Evolutionary conservation across 306 rosid genomes (phyloP), one percentile per base, ranked within the genome.

Genomic region (Vicia villosa): DNA sequence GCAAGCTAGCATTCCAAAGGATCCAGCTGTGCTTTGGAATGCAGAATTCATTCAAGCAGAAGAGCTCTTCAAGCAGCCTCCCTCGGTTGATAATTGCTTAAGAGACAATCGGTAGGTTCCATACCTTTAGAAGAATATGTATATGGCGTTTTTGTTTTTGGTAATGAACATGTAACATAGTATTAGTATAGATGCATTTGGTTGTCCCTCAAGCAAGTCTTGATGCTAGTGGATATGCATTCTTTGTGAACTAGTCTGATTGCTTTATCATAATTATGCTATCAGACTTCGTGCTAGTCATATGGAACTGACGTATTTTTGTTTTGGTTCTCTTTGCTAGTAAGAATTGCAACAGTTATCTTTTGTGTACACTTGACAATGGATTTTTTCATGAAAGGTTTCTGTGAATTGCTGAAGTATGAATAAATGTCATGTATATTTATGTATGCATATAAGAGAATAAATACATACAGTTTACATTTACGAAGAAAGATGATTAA

Each of bases 41-140:
- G 75, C 86, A 13, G 99, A 95, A 76, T 91, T 83, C 82, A 76
- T 95, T 73, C 99, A 95, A 88, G 95, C 97, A 40, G 96, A 95
- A 61, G 95, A 89, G 75, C 91, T 95, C 65, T 89, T 86, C 77
- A 89, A 78, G 89, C 91, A 95, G 86, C 92, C 96, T 22, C 68
- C 72, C 72, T 47, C 80, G 5, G 80, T 64, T 54, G 88, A 77
- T 77, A 95, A 95, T 81, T 95, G 97, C 80, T 80, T 91, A 81
- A 87, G 97, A 82, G 99, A 95, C 77, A 91, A 91, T 88, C 84
- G 99, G 97, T 87, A 45, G 62, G 38, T 43, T 59, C 72, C 62
- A 13, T 26, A 19, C 12, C 26, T 74, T 51, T 5, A 37, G 72
- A 63, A 37, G 67, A 63, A 49, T 77, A 14, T 60, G 47, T 34